Evolutionary conservation across 345 rosid genomes (phyloP), one percentile per base, ranked within the genome.

Genomic region (Rubroshorea leprosula): DNA sequence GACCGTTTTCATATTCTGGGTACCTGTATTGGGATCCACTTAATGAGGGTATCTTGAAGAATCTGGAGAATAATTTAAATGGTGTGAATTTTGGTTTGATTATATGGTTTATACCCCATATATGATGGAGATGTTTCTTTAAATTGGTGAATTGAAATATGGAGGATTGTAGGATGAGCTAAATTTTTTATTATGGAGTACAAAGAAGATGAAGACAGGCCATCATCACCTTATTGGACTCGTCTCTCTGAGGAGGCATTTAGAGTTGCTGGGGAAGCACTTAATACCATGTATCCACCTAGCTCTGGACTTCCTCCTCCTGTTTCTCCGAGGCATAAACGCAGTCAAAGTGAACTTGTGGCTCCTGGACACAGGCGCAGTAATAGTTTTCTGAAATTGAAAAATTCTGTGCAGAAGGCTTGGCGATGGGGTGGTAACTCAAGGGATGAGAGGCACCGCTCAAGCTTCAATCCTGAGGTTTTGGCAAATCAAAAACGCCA

Each of bases 401-500:
- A 83, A 74, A 68, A 55, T 58, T 92, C 80, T 66, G 67, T 92
- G 97, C 91, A 86, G 63, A 92, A 74, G 76, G 99, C 91, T 29
- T 92, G 86, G 97, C 78, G 80, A 45, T 82, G 99, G 78, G 83
- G 84, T 56, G 77, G 80, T 65, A 74, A 68, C 69, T 62, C 66
- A 0, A 74, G 71, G 9, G 89, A 84, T 6, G 83, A 80, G 29
- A 72, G 64, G 55, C 57, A 48, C 48, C 58, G 54, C 14, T 70
- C 80, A 25, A 77, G 71, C 68, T 92, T 89, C 79, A 92, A 92
- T 67, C 98, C 97, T 1, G 98, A 92, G 84, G 84, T 89, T 55
- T 69, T 89, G 79, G 96, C 98, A 13, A 83, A 86, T 76, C 98
- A 89, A 68, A 92, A 92, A 72, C 86, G 97, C 38, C 93, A 83